These are phyloP conservation scores for Trifolium subterraneum DNA, from an alignment of 306 rosid genomes.

Conservation along the genomic window DNA sequence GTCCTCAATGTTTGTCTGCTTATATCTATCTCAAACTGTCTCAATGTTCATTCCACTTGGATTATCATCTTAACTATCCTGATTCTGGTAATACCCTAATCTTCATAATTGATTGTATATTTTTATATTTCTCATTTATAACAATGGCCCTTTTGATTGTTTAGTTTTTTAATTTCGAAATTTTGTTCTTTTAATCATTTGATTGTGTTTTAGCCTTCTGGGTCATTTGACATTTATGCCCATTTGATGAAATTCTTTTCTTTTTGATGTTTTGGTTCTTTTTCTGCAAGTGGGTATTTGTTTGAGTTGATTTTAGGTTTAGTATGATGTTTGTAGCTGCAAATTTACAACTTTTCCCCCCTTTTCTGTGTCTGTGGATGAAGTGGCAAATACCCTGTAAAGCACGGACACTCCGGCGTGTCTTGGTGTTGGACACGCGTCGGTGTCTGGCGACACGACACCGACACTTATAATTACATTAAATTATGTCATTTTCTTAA, in stretches of 20 bases:
- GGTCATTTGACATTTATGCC: conserved; percentile 14
- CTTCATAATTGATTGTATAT: neutral
- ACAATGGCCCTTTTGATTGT: conserved; percentile 18
- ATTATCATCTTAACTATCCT: conserved; percentile 73
- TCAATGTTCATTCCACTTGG: conserved; percentile 68
- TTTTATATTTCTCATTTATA: neutral
- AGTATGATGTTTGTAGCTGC: no score
- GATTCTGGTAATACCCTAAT: conserved; percentile 68
- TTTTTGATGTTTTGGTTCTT: neutral
- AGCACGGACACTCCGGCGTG: no score
- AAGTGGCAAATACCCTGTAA: no score
- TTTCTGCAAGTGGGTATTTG: neutral
- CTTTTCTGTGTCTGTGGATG: no score
- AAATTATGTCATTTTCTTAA: no score
- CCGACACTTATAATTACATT: no score
- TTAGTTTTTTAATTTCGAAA: conserved; percentile 2
- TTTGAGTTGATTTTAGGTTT: conserved; percentile 15
- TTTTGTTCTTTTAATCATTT: conserved; percentile 32
- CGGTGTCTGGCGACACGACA: no score
- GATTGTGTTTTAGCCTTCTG: conserved; percentile 33
- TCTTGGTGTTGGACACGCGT: no score
- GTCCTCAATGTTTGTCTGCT: conserved; percentile 75
- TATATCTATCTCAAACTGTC: conserved; percentile 78
- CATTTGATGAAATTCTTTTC: conserved; percentile 23
- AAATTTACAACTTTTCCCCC: no score